Conservation (phyloP, 2,329 filamentous ascomycete species). For the Penicillium concentricum region DNA sequence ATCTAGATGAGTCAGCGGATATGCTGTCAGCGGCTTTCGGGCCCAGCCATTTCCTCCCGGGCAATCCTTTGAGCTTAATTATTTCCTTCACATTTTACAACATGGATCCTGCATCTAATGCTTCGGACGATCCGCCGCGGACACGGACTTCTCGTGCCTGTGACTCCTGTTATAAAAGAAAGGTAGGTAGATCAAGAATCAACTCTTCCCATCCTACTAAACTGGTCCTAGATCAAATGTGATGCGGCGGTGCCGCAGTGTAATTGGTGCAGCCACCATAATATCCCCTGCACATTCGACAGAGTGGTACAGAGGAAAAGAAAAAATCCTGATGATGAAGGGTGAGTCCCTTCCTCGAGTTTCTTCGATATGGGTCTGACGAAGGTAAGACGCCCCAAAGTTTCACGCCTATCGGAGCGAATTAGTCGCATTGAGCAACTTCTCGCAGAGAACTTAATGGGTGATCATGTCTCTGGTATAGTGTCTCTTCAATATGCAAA, state of each 20-base stretch:
- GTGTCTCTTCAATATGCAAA: not conserved
- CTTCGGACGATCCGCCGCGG: slow-evolving; percentile 16
- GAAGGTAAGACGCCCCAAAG: slow-evolving; percentile 24
- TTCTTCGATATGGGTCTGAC: not conserved
- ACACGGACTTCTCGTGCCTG: slow-evolving; percentile 43
- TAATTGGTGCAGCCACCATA: slow-evolving; percentile 54
- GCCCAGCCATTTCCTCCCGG: not conserved
- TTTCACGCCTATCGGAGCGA: slow-evolving; percentile 37
- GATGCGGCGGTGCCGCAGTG: slow-evolving; percentile 46
- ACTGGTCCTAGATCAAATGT: slow-evolving; percentile 51
- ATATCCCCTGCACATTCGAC: slow-evolving; percentile 49
- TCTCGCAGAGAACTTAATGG: slow-evolving; percentile 32
- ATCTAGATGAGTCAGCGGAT: not conserved
- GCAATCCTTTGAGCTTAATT: not conserved
- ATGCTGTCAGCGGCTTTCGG: slow-evolving; percentile 1
- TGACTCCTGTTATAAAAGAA: slow-evolving; percentile 52
- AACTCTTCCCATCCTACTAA: not conserved
- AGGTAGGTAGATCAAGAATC: slow-evolving; percentile 36
- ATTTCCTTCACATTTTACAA: not conserved
- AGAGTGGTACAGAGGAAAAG: slow-evolving; percentile 29
- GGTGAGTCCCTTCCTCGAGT: slow-evolving; percentile 16
- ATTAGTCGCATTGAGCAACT: slow-evolving; percentile 44
- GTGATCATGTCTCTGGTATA: slow-evolving; percentile 22
- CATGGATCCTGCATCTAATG: slow-evolving; percentile 21
- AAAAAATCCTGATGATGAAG: slow-evolving; percentile 24